Evolutionary conservation across 106 monocot genomes (phyloP).

Genomic region (Dioscorea alata): DNA sequence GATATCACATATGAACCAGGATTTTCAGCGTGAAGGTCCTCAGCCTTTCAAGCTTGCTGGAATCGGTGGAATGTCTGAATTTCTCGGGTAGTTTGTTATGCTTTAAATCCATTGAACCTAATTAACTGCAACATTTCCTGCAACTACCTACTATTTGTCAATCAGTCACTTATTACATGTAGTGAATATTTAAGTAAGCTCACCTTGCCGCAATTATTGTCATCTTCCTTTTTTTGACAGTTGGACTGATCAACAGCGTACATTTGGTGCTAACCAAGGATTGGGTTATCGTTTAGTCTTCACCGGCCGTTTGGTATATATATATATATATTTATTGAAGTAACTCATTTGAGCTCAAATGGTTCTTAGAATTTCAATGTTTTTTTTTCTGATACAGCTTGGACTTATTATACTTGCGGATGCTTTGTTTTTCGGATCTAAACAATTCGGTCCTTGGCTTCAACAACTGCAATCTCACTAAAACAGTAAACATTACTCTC

Average conservation of each 20-base stretch:
- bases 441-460: slow-evolving; percentile 63
- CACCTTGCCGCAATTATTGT: not conserved
- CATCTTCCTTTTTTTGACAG: slow-evolving; percentile 20
- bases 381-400: slow-evolving; percentile 34
- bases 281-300: slow-evolving; percentile 78
- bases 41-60: slow-evolving; percentile 91
- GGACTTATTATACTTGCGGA: slow-evolving; percentile 66
- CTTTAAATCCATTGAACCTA: not conserved
- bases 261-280: slow-evolving; percentile 75
- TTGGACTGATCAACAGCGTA: slow-evolving; percentile 95
- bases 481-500: slow-evolving; percentile 5
- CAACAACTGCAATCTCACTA: slow-evolving; percentile 49
- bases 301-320: slow-evolving; percentile 77
- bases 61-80: slow-evolving; percentile 92
- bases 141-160: no score
- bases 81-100: slow-evolving; percentile 61
- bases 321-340: not conserved
- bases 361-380: not conserved
- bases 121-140: no score
- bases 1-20: slow-evolving; percentile 39
- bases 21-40: slow-evolving; percentile 83
- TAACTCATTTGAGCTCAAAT: not conserved
- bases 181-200: no score
- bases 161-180: not conserved
- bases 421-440: slow-evolving; percentile 75